Evolutionary conservation across 768 basidiomycete species (phyloP), one percentile per base, ranked within the genome.

Genomic region (Tricholoma flavovirens): DNA sequence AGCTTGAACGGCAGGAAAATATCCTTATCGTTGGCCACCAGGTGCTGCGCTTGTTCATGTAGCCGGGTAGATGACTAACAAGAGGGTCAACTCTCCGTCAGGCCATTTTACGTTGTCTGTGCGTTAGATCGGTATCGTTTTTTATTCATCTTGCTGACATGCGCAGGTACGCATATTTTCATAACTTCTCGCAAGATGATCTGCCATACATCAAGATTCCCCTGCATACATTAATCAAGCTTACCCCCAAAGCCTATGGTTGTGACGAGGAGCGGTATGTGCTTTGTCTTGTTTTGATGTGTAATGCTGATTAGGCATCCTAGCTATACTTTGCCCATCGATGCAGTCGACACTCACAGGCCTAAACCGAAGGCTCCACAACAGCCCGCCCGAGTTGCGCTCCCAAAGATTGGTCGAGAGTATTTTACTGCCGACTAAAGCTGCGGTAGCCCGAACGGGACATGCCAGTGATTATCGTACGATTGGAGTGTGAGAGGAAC

Each of bases 201-300:
- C 78, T 99, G 32, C 97, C 97, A 1, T 99, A 99, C 69, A 91
- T 98, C 77, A 96, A 95, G 75, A 94, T 98, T 46, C 94, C 94
- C 0, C 71, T 96, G 55, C 97, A 99, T 68, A 99, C 96, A 0
- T 88, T 99, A 35, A 97, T 99, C 71, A 98, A 98, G 73, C 80
- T 99, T 46, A 98, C 96, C 1, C 97, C 97, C 9, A 94, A 92
- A 67, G 97, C 97, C 1, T 99, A 98, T 69, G 97, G 97, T 36
- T 98, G 96, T 75, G 94, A 98, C 68, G 97, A 99, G 69, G 94
- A 95, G 69, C 80, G 95, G 89, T 87, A 55, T 48, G 75, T 55
- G n/a, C n/a, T 40, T 46, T 49, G 51, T 52, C 33, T n/a, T 35
- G 49, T 14, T 36, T 30, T 19, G 38, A 49, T n/a, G 17, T 32